Conservation (phyloP, 768 basidiomycete species). For the Mycena polygramma region DNA sequence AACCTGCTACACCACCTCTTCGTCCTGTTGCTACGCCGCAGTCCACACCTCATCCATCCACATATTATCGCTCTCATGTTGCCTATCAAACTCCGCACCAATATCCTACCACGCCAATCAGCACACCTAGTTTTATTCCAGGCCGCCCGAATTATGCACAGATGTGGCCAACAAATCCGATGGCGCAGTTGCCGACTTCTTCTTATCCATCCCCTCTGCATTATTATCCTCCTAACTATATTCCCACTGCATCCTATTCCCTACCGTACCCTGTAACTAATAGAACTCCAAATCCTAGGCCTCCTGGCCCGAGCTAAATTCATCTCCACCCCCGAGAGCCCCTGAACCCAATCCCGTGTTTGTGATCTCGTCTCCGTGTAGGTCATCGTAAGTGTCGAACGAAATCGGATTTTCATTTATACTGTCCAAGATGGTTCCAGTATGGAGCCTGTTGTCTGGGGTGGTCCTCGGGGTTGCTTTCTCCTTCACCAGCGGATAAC, state of each 20-base stretch:
- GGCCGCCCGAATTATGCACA: constrained; percentile 9
- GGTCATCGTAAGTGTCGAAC: constrained; percentile 30
- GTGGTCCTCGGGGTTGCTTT: background rate
- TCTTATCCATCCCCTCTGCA: background rate
- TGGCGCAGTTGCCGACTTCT: too few relatives aligned
- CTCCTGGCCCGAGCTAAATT: constrained; percentile 28
- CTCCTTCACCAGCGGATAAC: constrained; percentile 37
- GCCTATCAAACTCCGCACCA: background rate
- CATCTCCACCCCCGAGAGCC: constrained; percentile 35
- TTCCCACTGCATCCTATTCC: background rate
- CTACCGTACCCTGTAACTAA: background rate
- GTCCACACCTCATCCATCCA: background rate
- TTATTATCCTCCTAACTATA: constrained; percentile 8
- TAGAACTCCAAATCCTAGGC: background rate
- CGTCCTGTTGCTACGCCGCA: background rate
- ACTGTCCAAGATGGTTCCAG: constrained; percentile 37
- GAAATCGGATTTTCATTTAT: constrained; percentile 25
- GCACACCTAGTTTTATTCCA: background rate
- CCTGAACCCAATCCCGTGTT: constrained; percentile 8
- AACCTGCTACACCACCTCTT: background rate
- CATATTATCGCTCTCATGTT: constrained; percentile 8
- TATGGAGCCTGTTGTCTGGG: constrained; percentile 29
- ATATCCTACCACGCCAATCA: background rate
- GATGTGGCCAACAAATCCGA: background rate
- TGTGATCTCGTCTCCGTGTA: constrained; percentile 30